Evolutionary conservation across 1,284 basidiomycete species (phyloP).

Genomic region (Malassezia cuniculi): DNA sequence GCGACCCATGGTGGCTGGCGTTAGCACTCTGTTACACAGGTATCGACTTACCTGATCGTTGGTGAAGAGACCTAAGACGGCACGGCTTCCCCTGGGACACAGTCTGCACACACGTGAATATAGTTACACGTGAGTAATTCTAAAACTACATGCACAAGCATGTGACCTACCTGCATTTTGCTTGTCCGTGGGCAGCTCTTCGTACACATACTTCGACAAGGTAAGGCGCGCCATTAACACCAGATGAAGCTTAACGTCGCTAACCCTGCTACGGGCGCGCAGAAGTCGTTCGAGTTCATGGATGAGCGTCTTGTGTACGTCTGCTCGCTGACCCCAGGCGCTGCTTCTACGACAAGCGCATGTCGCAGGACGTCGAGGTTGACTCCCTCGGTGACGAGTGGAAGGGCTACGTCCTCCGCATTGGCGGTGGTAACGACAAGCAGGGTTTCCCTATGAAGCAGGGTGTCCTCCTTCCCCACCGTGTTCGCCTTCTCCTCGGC

Average conservation of each 20-base stretch:
- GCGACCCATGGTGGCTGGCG: conserved; percentile 36
- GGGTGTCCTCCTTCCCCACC: conserved; percentile 86
- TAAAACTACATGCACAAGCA: neutral
- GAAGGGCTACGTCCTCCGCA: conserved; percentile 92
- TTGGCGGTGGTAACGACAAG: conserved; percentile 89
- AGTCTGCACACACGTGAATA: no score
- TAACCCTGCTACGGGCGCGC: conserved; percentile 82
- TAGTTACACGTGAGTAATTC: no score
- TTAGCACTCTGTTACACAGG: neutral
- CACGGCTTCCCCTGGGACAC: no score
- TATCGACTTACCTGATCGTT: no score
- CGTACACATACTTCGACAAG: conserved; percentile 1
- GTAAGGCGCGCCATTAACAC: conserved; percentile 1
- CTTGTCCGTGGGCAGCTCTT: conserved; percentile 33
- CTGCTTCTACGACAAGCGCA: conserved; percentile 91
- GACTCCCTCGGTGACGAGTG: conserved; percentile 89
- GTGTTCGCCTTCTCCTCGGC: conserved; percentile 82
- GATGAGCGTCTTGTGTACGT: conserved; percentile 68
- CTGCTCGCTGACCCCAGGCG: conserved; percentile 47
- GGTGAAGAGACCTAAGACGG: no score
- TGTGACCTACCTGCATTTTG: conserved; percentile 51
- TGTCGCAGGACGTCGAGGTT: conserved; percentile 82
- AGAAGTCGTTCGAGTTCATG: conserved; percentile 83
- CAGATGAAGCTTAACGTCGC: conserved; percentile 94
- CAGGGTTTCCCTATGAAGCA: conserved; percentile 90